Percentiles rank a stretch among this genome's conserved stretches.
phyloP scores from a whole-genome alignment of 768 basidiomycete genomes.

The Tephrocybe sp. region DNA sequence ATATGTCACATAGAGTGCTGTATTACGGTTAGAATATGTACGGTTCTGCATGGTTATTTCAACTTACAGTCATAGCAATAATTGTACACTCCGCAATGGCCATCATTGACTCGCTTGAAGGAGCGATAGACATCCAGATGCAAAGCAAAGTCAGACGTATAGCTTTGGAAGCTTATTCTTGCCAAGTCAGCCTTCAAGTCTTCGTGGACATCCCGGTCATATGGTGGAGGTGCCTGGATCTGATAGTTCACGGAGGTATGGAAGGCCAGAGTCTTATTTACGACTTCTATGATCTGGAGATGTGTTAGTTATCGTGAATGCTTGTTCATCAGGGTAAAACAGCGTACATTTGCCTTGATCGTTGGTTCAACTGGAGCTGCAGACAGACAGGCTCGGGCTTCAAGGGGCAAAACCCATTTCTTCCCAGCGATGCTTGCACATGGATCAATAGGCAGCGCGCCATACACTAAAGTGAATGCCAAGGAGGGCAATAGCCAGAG shows the following conservation, averaged over 20 bases:
- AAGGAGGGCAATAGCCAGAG: conserved; percentile 1
- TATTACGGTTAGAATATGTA: neutral
- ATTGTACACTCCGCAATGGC: conserved; percentile 57
- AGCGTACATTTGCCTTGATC: conserved; percentile 56
- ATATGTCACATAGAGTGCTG: conserved; percentile 47
- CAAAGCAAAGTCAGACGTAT: conserved; percentile 53
- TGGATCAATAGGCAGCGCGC: conserved; percentile 32
- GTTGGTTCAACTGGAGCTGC: conserved; percentile 46
- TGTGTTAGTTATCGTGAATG: neutral
- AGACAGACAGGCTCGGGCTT: conserved; percentile 50
- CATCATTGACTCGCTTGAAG: conserved; percentile 57
- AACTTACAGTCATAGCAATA: conserved; percentile 41
- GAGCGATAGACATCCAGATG: conserved; percentile 55
- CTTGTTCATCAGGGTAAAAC: neutral
- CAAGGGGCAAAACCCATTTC: conserved; percentile 53
- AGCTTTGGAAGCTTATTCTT: conserved; percentile 43
- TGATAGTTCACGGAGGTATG: conserved; percentile 66
- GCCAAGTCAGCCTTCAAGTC: conserved; percentile 52
- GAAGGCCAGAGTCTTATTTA: conserved; percentile 59
- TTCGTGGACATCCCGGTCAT: conserved; percentile 54
- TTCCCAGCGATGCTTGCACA: conserved; percentile 54
- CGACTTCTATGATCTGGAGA: conserved; percentile 53
- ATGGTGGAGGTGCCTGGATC: conserved; percentile 52
- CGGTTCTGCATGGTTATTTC: neutral
- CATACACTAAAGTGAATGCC: neutral